Evolutionary conservation across 257 asterid genomes (phyloP), one percentile per base, ranked within the genome.

Genomic region (Capsicum rhomboideum): DNA sequence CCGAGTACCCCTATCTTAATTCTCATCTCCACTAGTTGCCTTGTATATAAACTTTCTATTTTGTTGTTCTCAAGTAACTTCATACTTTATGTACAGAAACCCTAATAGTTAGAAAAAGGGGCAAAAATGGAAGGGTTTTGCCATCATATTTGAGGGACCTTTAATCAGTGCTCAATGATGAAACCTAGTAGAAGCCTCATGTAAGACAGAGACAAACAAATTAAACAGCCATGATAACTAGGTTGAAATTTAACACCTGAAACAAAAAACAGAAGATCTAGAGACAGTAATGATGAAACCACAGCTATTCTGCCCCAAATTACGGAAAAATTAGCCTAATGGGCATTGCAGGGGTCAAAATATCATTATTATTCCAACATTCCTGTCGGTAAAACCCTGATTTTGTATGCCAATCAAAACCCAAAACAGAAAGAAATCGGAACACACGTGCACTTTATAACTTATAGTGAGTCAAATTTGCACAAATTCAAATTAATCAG

Each of bases 241-340:
- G 59, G 74, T 77, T 50, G 68, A 82, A 79, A 77, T 14, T 23
- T 50, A 82, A 4, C 80, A 44, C 29, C 44, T 52, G 56, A 50
- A 49, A 49, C 17, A 18, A 75, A 66, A 66, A n/a, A n/a, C n/a
- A n/a, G n/a, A n/a, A n/a, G n/a, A n/a, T n/a, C n/a, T n/a, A n/a
- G 82, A 50, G 63, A 77, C 46, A 77, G 82, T 77, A 50, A 77
- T 77, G 50, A 77, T 77, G 82, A 50, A 50, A 77, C 28, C 46
- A 50, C 61, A 37, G 52, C 54, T 71, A 40, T 42, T 42, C 79
- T 71, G 34, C 34, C 79, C 34, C 55, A 42, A 71, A 71, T 61
- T 61, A 61, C 69, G 23, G 69, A 26, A 26, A 10, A 23, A n/a
- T 34, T 46, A 2, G 80, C 37, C 80, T 1, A 74, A 46, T 46